Evolutionary conservation across 768 basidiomycete species (phyloP).

Genomic region (Suillus weaverae): DNA sequence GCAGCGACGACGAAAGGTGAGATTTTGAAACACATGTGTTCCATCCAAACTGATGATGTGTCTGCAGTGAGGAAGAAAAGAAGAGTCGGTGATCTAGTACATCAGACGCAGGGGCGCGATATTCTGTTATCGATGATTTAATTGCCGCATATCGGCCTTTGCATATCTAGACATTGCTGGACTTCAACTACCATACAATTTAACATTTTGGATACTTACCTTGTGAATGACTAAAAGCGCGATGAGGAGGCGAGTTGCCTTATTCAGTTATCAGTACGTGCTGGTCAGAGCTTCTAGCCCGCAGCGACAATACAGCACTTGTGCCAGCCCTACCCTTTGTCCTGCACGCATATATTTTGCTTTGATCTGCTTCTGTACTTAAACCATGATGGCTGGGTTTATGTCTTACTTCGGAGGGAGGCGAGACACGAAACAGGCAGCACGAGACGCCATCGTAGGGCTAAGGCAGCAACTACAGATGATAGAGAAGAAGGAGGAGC

Average conservation of each 20-base stretch:
- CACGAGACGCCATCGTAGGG: conserved; percentile 90
- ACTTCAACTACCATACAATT: conserved; percentile 29
- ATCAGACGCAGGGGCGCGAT: conserved; percentile 16
- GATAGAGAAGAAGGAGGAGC: conserved; percentile 99
- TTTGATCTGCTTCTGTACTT: conserved; percentile 8
- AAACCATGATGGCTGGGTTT: conserved; percentile 66
- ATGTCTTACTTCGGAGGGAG: conserved; percentile 90
- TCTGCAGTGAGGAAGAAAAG: conserved; percentile 17
- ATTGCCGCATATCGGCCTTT: conserved; percentile 23
- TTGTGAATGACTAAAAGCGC: background rate
- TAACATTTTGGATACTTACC: conserved; percentile 6
- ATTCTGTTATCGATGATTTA: conserved; percentile 19
- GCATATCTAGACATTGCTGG: conserved; percentile 26
- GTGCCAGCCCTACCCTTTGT: conserved; percentile 8
- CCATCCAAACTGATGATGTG: background rate
- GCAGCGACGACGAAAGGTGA: conserved; percentile 84
- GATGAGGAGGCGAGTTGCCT: conserved; percentile 23
- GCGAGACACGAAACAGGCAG: conserved; percentile 78
- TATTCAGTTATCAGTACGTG: conserved; percentile 22
- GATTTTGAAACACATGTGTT: conserved; percentile 16
- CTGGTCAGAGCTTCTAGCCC: conserved; percentile 6
- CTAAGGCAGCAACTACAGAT: conserved; percentile 93
- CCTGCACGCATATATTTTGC: background rate
- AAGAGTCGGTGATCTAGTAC: conserved; percentile 32
- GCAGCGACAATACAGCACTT: conserved; percentile 14